Conservation (phyloP, 805 yeast genomes). For the Metschnikowia corniflorae region DNA sequence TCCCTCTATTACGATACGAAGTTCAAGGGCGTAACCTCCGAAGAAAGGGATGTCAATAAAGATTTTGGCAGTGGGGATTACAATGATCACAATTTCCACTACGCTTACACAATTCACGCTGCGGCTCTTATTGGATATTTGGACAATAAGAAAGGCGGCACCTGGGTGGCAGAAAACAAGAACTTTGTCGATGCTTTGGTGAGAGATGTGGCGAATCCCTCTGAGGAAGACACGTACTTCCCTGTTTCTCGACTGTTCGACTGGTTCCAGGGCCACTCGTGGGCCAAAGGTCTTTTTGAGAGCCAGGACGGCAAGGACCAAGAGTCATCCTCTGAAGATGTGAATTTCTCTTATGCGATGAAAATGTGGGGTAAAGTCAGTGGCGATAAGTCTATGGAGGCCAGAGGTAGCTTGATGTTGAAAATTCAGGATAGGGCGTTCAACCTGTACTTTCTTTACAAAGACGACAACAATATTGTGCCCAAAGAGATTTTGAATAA, state of each 20-base stretch:
- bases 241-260: slow-evolving; percentile 67
- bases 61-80: slow-evolving; percentile 75
- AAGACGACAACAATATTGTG: slow-evolving; percentile 39
- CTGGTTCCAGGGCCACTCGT: slow-evolving; percentile 70
- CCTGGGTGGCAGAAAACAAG: slow-evolving; percentile 46
- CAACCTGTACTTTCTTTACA: slow-evolving; percentile 52
- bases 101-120: slow-evolving; percentile 78
- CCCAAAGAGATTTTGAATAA: slow-evolving; percentile 52
- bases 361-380: slow-evolving; percentile 64
- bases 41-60: slow-evolving; percentile 23
- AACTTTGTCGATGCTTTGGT: slow-evolving; percentile 60
- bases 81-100: slow-evolving; percentile 87
- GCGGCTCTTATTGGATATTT: slow-evolving; percentile 75
- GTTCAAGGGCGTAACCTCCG: slow-evolving; percentile 55
- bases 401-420: slow-evolving; percentile 56
- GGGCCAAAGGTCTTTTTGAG: slow-evolving; percentile 67
- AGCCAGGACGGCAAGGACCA: slow-evolving; percentile 69
- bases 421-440: slow-evolving; percentile 53
- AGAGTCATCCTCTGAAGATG: slow-evolving; percentile 70
- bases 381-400: slow-evolving; percentile 49
- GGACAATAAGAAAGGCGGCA: slow-evolving; percentile 57
- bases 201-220: slow-evolving; percentile 68
- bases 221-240: slow-evolving; percentile 48
- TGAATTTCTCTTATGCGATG: slow-evolving; percentile 64
- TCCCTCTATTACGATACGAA: slow-evolving; percentile 56